Base-by-base conservation (phyloP, 768 basidiomycete genomes). In the Kwoniella dejecticola region DNA sequence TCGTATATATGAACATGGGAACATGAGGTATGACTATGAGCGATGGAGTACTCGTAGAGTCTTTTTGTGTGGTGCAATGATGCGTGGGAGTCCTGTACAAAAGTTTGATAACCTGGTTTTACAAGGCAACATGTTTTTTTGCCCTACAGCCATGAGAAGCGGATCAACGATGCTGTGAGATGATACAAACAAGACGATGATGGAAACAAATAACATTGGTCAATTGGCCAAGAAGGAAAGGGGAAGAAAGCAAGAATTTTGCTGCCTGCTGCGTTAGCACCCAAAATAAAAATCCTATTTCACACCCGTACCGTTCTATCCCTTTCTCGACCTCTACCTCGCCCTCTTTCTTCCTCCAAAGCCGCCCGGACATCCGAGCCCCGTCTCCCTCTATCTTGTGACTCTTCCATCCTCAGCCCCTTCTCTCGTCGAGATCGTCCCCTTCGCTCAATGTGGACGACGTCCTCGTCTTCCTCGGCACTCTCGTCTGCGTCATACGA, bases 401-500 rank as follows among this genome's bases (percentile, higher is more conserved):
- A 38, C 17, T 8, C 8, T 38, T 38, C 36, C 36, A 29, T 19
- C 10, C 59, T 27, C 17, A 60, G 30, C n/a, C 52, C 44, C 42
- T 60, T 60, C 30, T 60, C 59, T 42, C 59, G 27, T 23, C 59
- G 40, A 40, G 50, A 53, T 24, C 59, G 21, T 2, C 59, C 59
- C 36, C 59, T 21, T 15, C 59, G 41, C 42, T 46, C 55, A 17
- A 33, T 40, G n/a, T 29, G 15, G 8, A 17, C 8, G 8, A 48
- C 17, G 29, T 27, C 46, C 2, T 23, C 59, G 6, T 57, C 62
- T 12, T 57, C 54, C n/a, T 63, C 62, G 12, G 31, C 55, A 50
- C 54, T 57, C 17, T 46, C 62, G 47, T 63, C 62, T 1, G 62
- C 62, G 24, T 57, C 62, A 30, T 63, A 63, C 2, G 62, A 63